These are phyloP conservation scores for Croton setiger DNA, from an alignment of 441 rosid species.

Conservation along the genomic window DNA sequence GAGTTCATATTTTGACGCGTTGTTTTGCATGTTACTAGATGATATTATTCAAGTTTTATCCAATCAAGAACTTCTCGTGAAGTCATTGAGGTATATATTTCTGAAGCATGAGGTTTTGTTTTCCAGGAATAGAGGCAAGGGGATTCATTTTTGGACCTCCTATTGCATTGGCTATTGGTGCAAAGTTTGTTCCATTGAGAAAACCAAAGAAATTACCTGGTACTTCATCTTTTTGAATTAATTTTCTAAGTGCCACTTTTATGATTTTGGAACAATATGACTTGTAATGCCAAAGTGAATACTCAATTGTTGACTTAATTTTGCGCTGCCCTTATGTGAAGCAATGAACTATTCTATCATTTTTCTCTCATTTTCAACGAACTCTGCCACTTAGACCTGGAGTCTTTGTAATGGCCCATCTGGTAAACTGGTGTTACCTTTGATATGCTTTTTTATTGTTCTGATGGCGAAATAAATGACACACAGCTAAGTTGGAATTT, in stretches of 20 bases:
- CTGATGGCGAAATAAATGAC: not conserved
- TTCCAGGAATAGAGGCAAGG: constrained; percentile 91
- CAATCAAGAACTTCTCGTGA: not conserved
- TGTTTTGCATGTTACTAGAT: not conserved
- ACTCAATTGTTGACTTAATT: not conserved
- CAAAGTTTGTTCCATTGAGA: constrained; percentile 89
- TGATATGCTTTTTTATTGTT: not conserved
- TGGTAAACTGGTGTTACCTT: not conserved
- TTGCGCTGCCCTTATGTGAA: not conserved
- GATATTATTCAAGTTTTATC: not conserved
- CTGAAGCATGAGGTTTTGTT: constrained; percentile 10
- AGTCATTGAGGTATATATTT: not conserved
- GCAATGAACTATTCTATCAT: not conserved
- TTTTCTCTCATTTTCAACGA: not conserved
- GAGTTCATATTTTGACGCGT: constrained; percentile 5
- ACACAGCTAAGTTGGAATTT: not conserved
- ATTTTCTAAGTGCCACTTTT: not conserved
- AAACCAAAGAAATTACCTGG: constrained; percentile 94
- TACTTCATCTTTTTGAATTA: constrained; percentile 23
- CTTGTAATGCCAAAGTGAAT: not conserved
- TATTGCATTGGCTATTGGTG: constrained; percentile 94
- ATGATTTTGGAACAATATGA: not conserved
- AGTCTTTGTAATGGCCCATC: not conserved
- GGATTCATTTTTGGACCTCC: constrained; percentile 98
- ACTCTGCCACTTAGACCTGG: not conserved